Evolutionary conservation across 83 land plant genomes (phyloP), one percentile per base, ranked within the genome.

Genomic region (Picea abies): DNA sequence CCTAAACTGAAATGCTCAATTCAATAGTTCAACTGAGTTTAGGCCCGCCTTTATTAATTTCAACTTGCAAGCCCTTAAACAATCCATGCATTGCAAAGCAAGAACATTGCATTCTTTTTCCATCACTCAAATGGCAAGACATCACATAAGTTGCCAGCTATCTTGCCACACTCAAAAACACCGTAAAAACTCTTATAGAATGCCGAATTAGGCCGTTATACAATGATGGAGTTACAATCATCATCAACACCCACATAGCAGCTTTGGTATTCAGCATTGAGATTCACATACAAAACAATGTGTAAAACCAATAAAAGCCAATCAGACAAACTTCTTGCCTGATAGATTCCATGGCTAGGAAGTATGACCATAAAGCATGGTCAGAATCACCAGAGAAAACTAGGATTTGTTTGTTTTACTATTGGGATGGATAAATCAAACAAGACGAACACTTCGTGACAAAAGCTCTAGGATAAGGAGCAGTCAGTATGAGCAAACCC

Each of bases 401-500:
- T 52, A 32, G 12, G 35, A 76, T 76, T 49, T 25, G 79, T 29
- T 52, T 10, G 56, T 49, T 52, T 56, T 44, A 60, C 61, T 8
- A 35, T 52, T 1, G 8, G 6, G 25, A 23, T 32, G 17, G 29
- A 15, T 35, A 22, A 4, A 22, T 37, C 32, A 76, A 52, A 76
- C 61, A 25, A 76, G 25, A 76, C 4, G 17, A 76, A 23, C 12
- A 25, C 79, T 26, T 23, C 52, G 79, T 19, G 11, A 76, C 56
- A 47, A 20, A n/a, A 56, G 4, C 26, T 60, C 61, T 76, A 76
- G 32, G 79, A 76, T 76, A 15, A 14, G 17, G 79, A 76, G 63
- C 94, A 92, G 25, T 83, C 87, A n/a, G 87, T 83, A 25, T 81
- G 82, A 44, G 90, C 78, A 82, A 88, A 92, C 16, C 92, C 94